Percentiles rank a stretch among this genome's conserved stretches.
phyloP scores from a whole-genome alignment of 805 yeast genomes.

The Kockiozyma suomiensis region DNA sequence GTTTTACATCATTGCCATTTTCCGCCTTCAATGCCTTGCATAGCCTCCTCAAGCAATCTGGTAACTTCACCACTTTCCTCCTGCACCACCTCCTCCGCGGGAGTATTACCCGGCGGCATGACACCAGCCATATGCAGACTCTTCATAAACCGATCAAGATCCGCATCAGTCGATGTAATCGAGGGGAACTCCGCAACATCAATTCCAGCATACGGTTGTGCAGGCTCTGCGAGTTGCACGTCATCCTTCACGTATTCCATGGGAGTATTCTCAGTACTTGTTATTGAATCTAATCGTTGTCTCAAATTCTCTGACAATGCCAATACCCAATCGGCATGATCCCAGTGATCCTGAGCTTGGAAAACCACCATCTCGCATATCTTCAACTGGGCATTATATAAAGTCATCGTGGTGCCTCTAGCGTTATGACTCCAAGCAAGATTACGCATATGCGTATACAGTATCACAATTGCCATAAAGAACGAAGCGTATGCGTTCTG shows the following conservation, averaged over 20 bases:
- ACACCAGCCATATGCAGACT: neutral
- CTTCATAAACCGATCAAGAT: slow-evolving; percentile 10
- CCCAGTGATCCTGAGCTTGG: slow-evolving; percentile 33
- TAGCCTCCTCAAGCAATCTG: neutral
- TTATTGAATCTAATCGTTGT: slow-evolving; percentile 10
- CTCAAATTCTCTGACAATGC: slow-evolving; percentile 25
- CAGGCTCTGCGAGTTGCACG: neutral
- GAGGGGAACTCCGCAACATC: neutral
- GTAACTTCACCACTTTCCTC: neutral
- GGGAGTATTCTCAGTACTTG: neutral
- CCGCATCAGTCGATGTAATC: slow-evolving; percentile 6
- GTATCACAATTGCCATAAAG: slow-evolving; percentile 32
- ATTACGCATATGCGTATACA: slow-evolving; percentile 19
- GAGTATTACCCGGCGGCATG: neutral
- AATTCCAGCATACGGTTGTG: neutral
- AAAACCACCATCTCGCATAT: slow-evolving; percentile 27
- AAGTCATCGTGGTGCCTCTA: neutral
- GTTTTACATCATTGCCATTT: too few relatives aligned
- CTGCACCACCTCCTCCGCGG: neutral
- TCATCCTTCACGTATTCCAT: neutral
- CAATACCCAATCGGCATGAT: slow-evolving; percentile 31
- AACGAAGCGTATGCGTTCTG: slow-evolving; percentile 25
- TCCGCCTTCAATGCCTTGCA: too few relatives aligned
- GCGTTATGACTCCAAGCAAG: neutral
- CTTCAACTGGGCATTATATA: slow-evolving; percentile 18